phyloP scores from a whole-genome alignment of 2,329 filamentous ascomycete genomes.

The Clonostachys rhizophaga region DNA sequence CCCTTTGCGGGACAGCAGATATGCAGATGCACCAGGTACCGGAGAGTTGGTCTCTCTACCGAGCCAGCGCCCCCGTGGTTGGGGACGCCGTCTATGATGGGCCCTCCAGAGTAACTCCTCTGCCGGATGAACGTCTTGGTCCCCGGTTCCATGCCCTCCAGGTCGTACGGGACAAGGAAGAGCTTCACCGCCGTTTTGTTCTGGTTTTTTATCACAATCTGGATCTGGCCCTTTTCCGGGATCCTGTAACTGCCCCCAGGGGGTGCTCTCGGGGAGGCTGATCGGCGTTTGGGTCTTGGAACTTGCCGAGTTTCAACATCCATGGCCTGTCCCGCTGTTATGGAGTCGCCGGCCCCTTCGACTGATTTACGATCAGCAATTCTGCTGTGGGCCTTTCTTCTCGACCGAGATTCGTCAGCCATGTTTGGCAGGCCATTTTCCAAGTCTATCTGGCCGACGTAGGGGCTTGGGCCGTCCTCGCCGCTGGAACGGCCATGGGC shows the following conservation, averaged over 20 bases:
- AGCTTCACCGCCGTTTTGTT: slow-evolving; percentile 98
- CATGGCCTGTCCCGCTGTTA: slow-evolving; percentile 8
- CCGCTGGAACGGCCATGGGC: slow-evolving; percentile 56
- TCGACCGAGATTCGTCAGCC: slow-evolving; percentile 40
- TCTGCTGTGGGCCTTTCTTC: slow-evolving; percentile 42
- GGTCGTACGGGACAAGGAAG: slow-evolving; percentile 89
- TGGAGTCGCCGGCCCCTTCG: slow-evolving; percentile 15
- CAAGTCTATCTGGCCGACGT: slow-evolving; percentile 88
- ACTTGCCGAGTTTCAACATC: slow-evolving; percentile 22
- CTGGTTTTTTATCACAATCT: slow-evolving; percentile 96
- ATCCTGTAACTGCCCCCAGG: slow-evolving; percentile 91
- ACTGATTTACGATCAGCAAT: slow-evolving; percentile 26
- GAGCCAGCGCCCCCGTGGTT: slow-evolving; percentile 3
- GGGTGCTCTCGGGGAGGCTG: slow-evolving; percentile 50
- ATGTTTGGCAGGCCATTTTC: slow-evolving; percentile 67
- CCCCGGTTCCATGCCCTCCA: slow-evolving; percentile 86
- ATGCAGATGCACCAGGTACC: slow-evolving; percentile 89
- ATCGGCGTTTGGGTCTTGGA: slow-evolving; percentile 44
- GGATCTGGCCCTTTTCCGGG: slow-evolving; percentile 86
- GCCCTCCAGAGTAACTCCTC: slow-evolving; percentile 84
- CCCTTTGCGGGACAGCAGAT: slow-evolving; percentile 84
- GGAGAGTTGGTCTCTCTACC: slow-evolving; percentile 63
- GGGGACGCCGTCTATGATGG: slow-evolving; percentile 67
- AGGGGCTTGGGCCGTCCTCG: slow-evolving; percentile 89
- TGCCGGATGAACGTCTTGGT: slow-evolving; percentile 96